Base-by-base conservation (phyloP, 495 filamentous ascomycete genomes). In the Penicillium coffeae region DNA sequence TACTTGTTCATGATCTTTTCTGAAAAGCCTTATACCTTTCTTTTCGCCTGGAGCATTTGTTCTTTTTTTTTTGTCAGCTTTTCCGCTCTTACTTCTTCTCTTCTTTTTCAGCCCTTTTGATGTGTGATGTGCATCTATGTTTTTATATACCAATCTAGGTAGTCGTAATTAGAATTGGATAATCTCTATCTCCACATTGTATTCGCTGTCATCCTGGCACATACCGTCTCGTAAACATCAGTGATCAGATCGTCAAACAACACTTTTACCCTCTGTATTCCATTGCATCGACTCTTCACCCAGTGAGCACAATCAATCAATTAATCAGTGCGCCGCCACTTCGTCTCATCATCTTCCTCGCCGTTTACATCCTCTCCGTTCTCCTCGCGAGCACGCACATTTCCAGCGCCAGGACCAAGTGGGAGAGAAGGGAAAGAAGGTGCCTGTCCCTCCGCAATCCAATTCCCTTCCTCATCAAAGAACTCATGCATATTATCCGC, bases 401-500 rank as follows among this genome's bases (percentile, higher is more conserved):
- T 77, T n/a, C 79, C 81, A 5, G 80, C 81, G 1, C 79, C 81
- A 38, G 75, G 75, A 0, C 82, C 82, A 36, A 84, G 51, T 14
- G 56, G 54, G 25, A 30, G 10, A 10, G 5, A 5, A 15, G 59
- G 55, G 48, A 66, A 64, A 32, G 52, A 57, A 54, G 63, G 64
- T 27, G 62, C 59, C 45, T 69, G 73, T 8, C 69, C 67, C 14
- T 60, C 64, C 3, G 63, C 75, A 60, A 74, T 75, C 66, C 77
- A 83, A 52, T 84, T 81, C 35, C 81, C 85, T 42, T 81, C 72
- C 62, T 79, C 82, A 56, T 85, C 82, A 60, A 84, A 76, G 54
- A 75, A 95, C 58, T 96, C 81, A 42, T 85, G 77, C 63, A 95
- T 87, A 66, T 98, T 98, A 45, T 96, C 93, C 12, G 90, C 86